phyloP scores from a whole-genome alignment of 2,329 filamentous ascomycete species.

The Nothophaeocryptopus gaeumannii region DNA sequence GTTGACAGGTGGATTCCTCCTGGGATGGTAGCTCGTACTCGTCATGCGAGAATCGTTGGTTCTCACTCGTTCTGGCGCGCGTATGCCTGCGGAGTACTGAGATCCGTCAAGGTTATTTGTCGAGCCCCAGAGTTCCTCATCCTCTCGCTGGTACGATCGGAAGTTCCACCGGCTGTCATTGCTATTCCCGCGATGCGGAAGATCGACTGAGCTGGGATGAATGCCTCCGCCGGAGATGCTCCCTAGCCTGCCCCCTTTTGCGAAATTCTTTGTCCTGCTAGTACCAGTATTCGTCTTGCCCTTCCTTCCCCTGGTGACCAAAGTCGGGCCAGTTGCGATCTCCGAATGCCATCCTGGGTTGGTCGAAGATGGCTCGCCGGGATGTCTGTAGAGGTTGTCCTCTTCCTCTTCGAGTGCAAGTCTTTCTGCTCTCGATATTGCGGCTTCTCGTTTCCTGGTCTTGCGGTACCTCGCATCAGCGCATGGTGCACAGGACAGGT shows the following conservation, averaged over 20 bases:
- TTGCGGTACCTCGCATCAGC: conserved; percentile 66
- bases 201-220: conserved; percentile 24
- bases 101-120: conserved; percentile 23
- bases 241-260: conserved; percentile 41
- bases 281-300: conserved; percentile 35
- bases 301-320: conserved; percentile 48
- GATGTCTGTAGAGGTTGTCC: conserved; percentile 67
- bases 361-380: conserved; percentile 73
- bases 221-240: conserved; percentile 42
- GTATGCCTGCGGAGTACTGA: conserved; percentile 27
- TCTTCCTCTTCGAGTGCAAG: conserved; percentile 57
- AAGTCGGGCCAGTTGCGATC: conserved; percentile 70
- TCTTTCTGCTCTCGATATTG: conserved; percentile 54
- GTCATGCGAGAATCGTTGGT: conserved; percentile 14
- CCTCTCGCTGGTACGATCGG: conserved; percentile 78
- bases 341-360: conserved; percentile 89
- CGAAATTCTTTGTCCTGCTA: conserved; percentile 16
- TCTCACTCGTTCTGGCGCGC: conserved; percentile 36
- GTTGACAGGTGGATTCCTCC: conserved; percentile 61
- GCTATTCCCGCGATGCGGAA: conserved; percentile 29
- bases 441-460: conserved; percentile 65
- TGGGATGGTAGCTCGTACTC: conserved; percentile 30
- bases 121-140: conserved; percentile 80
- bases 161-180: conserved; percentile 65
- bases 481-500: conserved; percentile 76